phyloP scores from a whole-genome alignment of 2,329 filamentous ascomycete genomes.

The Mycosphaerelloides madeirae region DNA sequence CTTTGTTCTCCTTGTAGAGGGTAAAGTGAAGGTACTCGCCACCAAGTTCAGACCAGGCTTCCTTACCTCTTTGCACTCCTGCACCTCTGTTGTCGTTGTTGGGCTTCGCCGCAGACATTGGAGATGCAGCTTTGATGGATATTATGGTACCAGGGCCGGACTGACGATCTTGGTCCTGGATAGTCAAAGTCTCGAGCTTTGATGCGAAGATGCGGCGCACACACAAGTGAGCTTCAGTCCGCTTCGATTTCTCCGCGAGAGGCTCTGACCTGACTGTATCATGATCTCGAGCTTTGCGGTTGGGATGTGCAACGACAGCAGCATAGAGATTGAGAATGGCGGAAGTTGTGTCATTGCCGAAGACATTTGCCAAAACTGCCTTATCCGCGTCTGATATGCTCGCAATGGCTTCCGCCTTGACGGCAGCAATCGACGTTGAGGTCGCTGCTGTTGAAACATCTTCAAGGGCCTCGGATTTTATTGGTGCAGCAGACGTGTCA shows the following conservation, averaged over 20 bases:
- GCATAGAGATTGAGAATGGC: slow-evolving; percentile 54
- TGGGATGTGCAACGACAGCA: slow-evolving; percentile 50
- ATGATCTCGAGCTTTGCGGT: slow-evolving; percentile 53
- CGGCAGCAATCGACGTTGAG: slow-evolving; percentile 3
- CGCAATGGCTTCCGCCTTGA: slow-evolving; percentile 16
- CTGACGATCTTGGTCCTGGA: slow-evolving; percentile 54
- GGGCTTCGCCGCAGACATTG: slow-evolving; percentile 23
- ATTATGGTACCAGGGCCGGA: slow-evolving; percentile 56
- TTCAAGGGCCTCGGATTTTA: neutral
- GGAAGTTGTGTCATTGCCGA: slow-evolving; percentile 48
- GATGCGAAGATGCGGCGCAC: slow-evolving; percentile 77
- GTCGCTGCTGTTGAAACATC: neutral
- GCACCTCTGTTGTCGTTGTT: slow-evolving; percentile 15
- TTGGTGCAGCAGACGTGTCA: slow-evolving; percentile 2
- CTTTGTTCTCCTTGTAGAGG: slow-evolving; percentile 93
- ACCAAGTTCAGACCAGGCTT: slow-evolving; percentile 61
- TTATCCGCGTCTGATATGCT: slow-evolving; percentile 37
- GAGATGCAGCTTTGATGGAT: slow-evolving; percentile 47
- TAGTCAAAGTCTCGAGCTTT: slow-evolving; percentile 70
- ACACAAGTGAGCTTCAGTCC: slow-evolving; percentile 59
- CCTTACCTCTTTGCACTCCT: slow-evolving; percentile 37
- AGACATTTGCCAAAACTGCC: slow-evolving; percentile 39
- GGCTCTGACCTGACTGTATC: slow-evolving; percentile 49
- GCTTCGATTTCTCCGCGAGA: slow-evolving; percentile 57
- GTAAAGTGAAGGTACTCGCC: slow-evolving; percentile 86